Evolutionary conservation across 768 basidiomycete genomes (phyloP), one percentile per base, ranked within the genome.

Genomic region (Russula sp.): DNA sequence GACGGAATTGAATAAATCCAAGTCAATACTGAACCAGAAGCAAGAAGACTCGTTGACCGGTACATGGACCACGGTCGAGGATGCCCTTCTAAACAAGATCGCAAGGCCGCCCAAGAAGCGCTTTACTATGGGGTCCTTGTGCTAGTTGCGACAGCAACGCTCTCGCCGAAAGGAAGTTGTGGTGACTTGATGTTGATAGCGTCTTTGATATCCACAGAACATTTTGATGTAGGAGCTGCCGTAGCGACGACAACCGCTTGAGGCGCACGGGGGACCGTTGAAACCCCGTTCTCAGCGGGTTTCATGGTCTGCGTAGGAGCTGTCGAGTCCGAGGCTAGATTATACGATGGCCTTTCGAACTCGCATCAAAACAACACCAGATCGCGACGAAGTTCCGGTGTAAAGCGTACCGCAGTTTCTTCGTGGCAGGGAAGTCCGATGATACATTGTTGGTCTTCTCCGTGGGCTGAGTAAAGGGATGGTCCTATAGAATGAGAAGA

Each of bases 151-250:
- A 87, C 77, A 48, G 81, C 76, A 52, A 82, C 78, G 68, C 81
- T 85, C 71, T 89, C 87, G 65, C 79, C 80, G 66, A 84, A 82
- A 18, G 85, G 78, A 59, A 85, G 71, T 71, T 84, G 51, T 6
- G 59, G 80, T 44, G 84, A 75, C 72, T 83, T 86, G 75, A 84
- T 74, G 61, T 79, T 77, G 47, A 75, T 64, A n/a, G 72, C 72
- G 51, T 83, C 79, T 68, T 80, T 79, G 52, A 71, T 63, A 54
- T 57, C 70, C 45, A 75, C 73, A 65, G 77, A 73, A 31, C 73
- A 68, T 61, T 79, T 74, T 50, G 73, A 66, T 32, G 66, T 37
- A n/a, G 72, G 66, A 31, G 73, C 68, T 64, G 58, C 53, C 73
- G 49, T 51, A 70, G 76, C 56, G 69, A 68, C 72, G 59, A 74